Evolutionary conservation across 768 basidiomycete genomes (phyloP).

Genomic region (Antrodiella citrinella): DNA sequence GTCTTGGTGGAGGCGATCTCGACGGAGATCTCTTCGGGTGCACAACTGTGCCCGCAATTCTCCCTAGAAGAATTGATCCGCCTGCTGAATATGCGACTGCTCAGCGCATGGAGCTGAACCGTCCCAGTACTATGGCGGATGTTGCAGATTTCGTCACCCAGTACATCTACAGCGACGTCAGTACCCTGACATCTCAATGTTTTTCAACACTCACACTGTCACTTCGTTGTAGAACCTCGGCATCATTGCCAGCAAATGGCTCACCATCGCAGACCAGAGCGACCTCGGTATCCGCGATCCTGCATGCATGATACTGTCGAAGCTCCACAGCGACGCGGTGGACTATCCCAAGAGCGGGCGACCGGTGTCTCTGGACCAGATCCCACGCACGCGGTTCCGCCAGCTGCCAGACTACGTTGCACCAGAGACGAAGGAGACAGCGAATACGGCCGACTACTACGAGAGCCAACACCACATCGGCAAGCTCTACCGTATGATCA

Average conservation of each 20-base stretch:
- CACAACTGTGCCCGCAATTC: slow-evolving; percentile 17
- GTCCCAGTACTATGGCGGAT: slow-evolving; percentile 49
- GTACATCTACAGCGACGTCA: slow-evolving; percentile 57
- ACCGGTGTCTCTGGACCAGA: slow-evolving; percentile 22
- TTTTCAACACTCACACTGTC: too few relatives aligned
- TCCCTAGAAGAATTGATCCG: slow-evolving; percentile 14
- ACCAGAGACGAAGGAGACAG: slow-evolving; percentile 40
- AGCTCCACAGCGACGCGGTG: slow-evolving; percentile 56
- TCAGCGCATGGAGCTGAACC: slow-evolving; percentile 33
- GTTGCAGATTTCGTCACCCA: slow-evolving; percentile 65
- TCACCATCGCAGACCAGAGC: slow-evolving; percentile 57
- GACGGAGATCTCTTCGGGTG: slow-evolving; percentile 16
- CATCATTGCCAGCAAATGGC: slow-evolving; percentile 54
- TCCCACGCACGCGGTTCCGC: slow-evolving; percentile 35
- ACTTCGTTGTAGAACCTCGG: slow-evolving; percentile 37
- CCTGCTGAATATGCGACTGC: slow-evolving; percentile 48
- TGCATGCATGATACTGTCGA: slow-evolving; percentile 45
- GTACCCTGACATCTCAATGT: slow-evolving; percentile 11
- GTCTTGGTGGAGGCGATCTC: slow-evolving; percentile 46
- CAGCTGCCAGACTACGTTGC: slow-evolving; percentile 59
- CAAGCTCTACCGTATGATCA: slow-evolving; percentile 50
- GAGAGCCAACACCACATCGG: slow-evolving; percentile 49
- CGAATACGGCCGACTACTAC: slow-evolving; percentile 27
- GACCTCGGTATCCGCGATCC: slow-evolving; percentile 35
- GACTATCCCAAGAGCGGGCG: slow-evolving; percentile 53